Percentiles rank a stretch among this genome's conserved stretches.
phyloP scores from a whole-genome alignment of 2,329 filamentous ascomycete genomes.

The Didymella pomorum region DNA sequence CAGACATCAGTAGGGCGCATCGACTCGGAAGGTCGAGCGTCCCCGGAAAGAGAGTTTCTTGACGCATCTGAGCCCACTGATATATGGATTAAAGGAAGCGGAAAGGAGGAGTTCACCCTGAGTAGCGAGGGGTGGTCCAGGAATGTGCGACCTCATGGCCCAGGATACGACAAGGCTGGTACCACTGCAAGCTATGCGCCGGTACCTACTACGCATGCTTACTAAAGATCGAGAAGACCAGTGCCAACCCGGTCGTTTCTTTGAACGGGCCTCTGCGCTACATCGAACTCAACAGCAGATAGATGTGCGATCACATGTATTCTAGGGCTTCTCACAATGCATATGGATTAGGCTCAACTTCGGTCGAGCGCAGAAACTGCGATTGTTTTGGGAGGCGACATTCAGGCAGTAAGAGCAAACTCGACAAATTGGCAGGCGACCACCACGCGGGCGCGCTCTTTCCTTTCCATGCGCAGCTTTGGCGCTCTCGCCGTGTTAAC shows the following conservation, averaged over 20 bases:
- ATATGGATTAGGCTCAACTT: no score
- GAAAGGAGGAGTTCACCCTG: not conserved
- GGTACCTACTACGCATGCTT: not conserved
- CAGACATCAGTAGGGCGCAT: no score
- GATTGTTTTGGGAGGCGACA: not conserved
- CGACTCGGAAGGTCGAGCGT: not conserved
- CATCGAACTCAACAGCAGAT: not conserved
- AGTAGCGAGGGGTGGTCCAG: not conserved
- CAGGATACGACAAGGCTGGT: not conserved
- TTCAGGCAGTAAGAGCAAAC: not conserved
- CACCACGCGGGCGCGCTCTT: not conserved
- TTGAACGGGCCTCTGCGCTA: not conserved
- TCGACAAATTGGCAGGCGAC: not conserved
- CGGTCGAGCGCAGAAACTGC: not conserved
- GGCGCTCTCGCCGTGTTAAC: not conserved
- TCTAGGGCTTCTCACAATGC: no score
- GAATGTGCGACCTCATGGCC: not conserved
- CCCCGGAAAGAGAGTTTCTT: not conserved
- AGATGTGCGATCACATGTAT: not conserved
- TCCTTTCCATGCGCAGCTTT: not conserved
- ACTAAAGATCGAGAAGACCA: not conserved
- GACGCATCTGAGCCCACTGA: not conserved
- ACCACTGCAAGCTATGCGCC: constrained; percentile 1
- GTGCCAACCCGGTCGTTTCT: not conserved
- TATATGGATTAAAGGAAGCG: not conserved